These are phyloP conservation scores for Nemania diffusa DNA, from an alignment of 2,329 filamentous ascomycete species.

Conservation along the genomic window DNA sequence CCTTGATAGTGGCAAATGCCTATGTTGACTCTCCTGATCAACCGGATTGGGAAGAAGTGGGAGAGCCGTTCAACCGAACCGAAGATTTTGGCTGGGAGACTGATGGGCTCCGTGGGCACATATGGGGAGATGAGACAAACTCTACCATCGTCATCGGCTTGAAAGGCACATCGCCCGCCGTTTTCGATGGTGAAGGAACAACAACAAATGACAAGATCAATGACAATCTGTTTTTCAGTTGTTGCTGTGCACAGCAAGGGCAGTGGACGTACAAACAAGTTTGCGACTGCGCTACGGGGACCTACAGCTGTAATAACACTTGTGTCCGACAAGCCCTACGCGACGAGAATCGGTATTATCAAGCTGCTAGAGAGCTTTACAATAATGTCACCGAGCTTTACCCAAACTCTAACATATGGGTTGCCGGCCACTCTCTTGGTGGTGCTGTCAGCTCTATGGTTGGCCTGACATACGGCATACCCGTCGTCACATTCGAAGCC, in stretches of 20 bases:
- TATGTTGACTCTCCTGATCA: conserved; percentile 80
- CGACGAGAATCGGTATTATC: conserved; percentile 91
- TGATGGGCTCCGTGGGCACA: conserved; percentile 89
- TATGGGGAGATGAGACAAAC: conserved; percentile 88
- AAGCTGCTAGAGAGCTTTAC: conserved; percentile 87
- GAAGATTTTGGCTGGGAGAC: conserved; percentile 91
- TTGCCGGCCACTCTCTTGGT: conserved; percentile 91
- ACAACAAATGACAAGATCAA: conserved; percentile 98
- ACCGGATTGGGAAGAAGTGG: conserved; percentile 85
- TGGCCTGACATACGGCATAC: conserved; percentile 88
- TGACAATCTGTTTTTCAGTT: conserved; percentile 97
- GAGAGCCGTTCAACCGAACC: conserved; percentile 82
- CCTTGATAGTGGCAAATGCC: conserved; percentile 88
- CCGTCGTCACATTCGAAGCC: conserved; percentile 92
- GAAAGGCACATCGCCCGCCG: conserved; percentile 89
- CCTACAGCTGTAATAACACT: conserved; percentile 91
- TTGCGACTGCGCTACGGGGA: conserved; percentile 88
- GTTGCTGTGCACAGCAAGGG: conserved; percentile 94
- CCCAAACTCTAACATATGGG: conserved; percentile 84
- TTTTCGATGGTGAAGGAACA: conserved; percentile 96
- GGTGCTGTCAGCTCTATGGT: conserved; percentile 90
- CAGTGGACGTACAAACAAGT: conserved; percentile 91
- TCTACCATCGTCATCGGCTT: conserved; percentile 89
- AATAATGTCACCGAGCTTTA: conserved; percentile 92
- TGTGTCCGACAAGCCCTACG: conserved; percentile 80